These are phyloP conservation scores for Suillus sp. DNA, from an alignment of 768 basidiomycete species.

Conservation along the genomic window DNA sequence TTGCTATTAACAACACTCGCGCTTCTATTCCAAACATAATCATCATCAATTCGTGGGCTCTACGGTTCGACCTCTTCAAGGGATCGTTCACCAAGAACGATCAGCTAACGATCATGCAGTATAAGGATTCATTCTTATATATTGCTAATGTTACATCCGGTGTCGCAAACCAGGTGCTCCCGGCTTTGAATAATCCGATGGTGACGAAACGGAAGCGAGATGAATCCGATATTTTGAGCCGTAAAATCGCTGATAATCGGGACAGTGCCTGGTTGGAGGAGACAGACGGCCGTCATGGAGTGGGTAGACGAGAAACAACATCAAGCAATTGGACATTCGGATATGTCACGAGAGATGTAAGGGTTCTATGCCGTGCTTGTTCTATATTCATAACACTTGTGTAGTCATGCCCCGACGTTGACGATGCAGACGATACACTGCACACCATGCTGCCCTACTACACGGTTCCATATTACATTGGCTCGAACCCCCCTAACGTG, in stretches of 20 bases:
- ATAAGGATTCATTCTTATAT: constrained; percentile 62
- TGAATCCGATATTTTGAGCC: constrained; percentile 33
- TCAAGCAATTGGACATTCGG: constrained; percentile 60
- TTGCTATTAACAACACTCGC: constrained; percentile 65
- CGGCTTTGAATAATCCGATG: constrained; percentile 50
- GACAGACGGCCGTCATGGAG: constrained; percentile 45
- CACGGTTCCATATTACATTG: constrained; percentile 56
- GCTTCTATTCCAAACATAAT: constrained; percentile 59
- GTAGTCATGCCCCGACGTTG: constrained; percentile 69
- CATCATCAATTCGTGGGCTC: constrained; percentile 62
- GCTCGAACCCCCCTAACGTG: constrained; percentile 53
- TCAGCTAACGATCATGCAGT: constrained; percentile 74
- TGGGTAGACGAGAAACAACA: constrained; percentile 38
- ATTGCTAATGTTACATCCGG: constrained; percentile 54
- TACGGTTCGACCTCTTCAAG: constrained; percentile 66
- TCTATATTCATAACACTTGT: background rate
- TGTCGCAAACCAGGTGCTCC: constrained; percentile 55
- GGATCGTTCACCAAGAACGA: constrained; percentile 80
- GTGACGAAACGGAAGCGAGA: constrained; percentile 37
- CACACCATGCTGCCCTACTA: constrained; percentile 65
- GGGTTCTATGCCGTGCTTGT: constrained; percentile 22
- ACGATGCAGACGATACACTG: constrained; percentile 58
- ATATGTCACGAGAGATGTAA: constrained; percentile 73
- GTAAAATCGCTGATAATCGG: constrained; percentile 50
- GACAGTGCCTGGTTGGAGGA: constrained; percentile 60